Percentiles rank a stretch among this genome's conserved stretches.
Evolutionary conservation across 352 stramenopile genomes (phyloP).

Genomic region (Phytophthora nicotianae): DNA sequence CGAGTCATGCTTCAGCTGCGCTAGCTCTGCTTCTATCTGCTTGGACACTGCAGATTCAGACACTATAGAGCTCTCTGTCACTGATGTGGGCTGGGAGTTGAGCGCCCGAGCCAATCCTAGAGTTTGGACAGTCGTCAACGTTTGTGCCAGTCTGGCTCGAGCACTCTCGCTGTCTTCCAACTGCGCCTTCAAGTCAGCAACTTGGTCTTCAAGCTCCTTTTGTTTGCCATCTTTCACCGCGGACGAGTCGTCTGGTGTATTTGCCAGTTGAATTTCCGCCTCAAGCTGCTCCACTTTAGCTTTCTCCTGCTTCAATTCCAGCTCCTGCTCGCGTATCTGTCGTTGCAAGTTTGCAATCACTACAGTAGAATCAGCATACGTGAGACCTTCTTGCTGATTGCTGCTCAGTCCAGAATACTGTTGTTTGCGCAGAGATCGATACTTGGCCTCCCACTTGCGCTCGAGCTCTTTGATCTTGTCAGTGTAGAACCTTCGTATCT

Average conservation of each 20-base stretch:
- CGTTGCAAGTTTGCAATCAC: conserved; percentile 49
- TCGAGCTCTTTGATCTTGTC: conserved; percentile 82
- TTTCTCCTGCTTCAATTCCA: conserved; percentile 35
- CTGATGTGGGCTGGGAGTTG: conserved; percentile 15
- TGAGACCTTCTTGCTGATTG: conserved; percentile 31
- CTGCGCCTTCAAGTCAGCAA: conserved; percentile 50
- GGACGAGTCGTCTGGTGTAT: neutral
- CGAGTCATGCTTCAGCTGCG: conserved; percentile 19
- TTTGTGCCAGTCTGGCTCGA: conserved; percentile 61
- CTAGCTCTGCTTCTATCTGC: conserved; percentile 26
- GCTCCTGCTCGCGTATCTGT: conserved; percentile 28
- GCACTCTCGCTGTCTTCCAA: conserved; percentile 74
- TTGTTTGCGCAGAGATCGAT: conserved; percentile 60
- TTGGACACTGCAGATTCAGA: conserved; percentile 6
- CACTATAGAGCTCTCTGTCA: neutral
- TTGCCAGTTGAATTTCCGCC: conserved; percentile 15
- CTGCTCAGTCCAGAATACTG: conserved; percentile 30
- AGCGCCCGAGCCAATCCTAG: conserved; percentile 17
- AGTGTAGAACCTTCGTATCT: conserved; percentile 72
- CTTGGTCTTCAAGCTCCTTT: conserved; percentile 33
- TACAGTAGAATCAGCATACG: conserved; percentile 41
- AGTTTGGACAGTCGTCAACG: conserved; percentile 52
- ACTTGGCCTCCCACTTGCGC: conserved; percentile 76
- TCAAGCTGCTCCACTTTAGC: conserved; percentile 27
- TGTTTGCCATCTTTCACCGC: conserved; percentile 14